Evolutionary conservation across 1,284 basidiomycete genomes (phyloP), one percentile per base, ranked within the genome.

Genomic region (Heterobasidion annosum): DNA sequence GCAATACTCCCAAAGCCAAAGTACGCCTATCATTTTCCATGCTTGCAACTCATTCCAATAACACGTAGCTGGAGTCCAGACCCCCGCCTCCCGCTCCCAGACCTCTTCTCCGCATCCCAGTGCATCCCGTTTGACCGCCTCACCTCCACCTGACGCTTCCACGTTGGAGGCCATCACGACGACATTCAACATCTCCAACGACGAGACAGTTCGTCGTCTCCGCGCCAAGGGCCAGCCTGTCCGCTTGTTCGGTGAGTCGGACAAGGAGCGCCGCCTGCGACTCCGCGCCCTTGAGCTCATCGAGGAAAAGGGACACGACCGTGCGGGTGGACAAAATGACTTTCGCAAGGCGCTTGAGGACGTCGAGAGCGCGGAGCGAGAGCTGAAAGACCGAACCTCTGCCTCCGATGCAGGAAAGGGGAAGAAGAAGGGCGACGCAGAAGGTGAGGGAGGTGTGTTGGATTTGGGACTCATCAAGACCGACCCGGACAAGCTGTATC

Each of bases 401-500:
- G 64, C 68, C 46, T 63, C 65, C 8, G 55, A 60, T 16, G 59
- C 58, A 42, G 66, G 65, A 50, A 85, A 82, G 61, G 82, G 78
- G 46, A 85, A 84, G 71, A 84, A 81, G 70, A 85, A 78, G 64
- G 83, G 61, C 61, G 60, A 66, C 61, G 15, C 48, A 9, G 69
- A 82, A 75, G 64, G 78, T 75, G 34, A 77, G 78, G 7, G 66
- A 72, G 79, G 83, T 13, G 69, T 91, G 12, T 72, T 95, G 54
- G 92, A 97, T 67, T 70, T 98, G 33, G 74, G 71, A 7, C 77
- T 98, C 51, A 71, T 98, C 67, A 96, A 95, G 74, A 85, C 82
- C 18, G 91, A 98, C 67, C 90, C 93, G n/a, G 91, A 95, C 72
- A 97, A 91, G 70, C 75, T 99, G 25, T 98, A 99, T 67, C 97